Evolutionary conservation across 1,284 basidiomycete species (phyloP).

Genomic region (Marasmius tenuissimus): DNA sequence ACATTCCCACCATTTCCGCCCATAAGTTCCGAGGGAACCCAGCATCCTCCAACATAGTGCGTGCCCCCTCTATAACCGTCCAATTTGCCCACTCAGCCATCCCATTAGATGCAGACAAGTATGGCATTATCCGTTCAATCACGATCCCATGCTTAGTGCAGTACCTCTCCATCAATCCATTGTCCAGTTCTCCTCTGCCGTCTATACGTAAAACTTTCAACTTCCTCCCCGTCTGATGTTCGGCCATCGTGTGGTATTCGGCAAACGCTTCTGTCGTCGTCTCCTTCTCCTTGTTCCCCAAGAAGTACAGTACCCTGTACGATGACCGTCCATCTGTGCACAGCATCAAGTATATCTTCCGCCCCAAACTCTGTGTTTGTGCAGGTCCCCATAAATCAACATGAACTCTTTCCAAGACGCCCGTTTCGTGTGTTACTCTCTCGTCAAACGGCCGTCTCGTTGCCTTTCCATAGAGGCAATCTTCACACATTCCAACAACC

Average conservation of each 20-base stretch:
- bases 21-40: not conserved
- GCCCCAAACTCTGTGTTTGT: constrained; percentile 12
- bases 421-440: constrained; percentile 8
- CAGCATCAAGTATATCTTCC: constrained; percentile 1
- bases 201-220: constrained; percentile 22
- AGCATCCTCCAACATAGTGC: not conserved
- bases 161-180: not conserved
- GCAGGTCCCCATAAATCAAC: constrained; percentile 17
- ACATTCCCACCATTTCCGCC: not conserved
- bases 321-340: constrained; percentile 11
- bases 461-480: constrained; percentile 14
- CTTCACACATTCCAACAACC: not conserved
- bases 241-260: not conserved
- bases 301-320: not conserved
- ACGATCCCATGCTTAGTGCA: constrained; percentile 1
- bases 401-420: constrained; percentile 12
- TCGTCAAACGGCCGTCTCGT: constrained; percentile 16
- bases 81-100: constrained; percentile 11
- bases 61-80: not conserved
- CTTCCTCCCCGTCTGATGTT: not conserved
- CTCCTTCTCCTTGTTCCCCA: not conserved
- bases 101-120: constrained; percentile 15
- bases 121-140: constrained; percentile 1
- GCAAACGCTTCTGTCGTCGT: not conserved
- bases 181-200: constrained; percentile 6